These are phyloP conservation scores for Trichoderma gracile DNA, from an alignment of 2,329 filamentous ascomycete species.

Conservation along the genomic window DNA sequence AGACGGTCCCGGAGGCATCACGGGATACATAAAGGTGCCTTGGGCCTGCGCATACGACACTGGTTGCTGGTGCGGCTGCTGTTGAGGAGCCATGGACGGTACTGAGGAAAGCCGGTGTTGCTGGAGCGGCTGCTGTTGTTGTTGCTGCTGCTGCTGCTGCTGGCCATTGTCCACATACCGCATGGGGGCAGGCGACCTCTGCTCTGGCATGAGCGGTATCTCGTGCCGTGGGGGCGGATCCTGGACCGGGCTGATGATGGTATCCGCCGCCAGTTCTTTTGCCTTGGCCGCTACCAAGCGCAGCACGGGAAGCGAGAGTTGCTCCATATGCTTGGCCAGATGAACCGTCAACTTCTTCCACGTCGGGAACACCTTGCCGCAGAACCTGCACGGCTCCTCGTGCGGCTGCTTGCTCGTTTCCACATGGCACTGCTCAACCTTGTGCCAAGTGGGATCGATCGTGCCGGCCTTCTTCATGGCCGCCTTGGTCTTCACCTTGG, in stretches of 20 bases:
- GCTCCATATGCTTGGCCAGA: conserved; percentile 91
- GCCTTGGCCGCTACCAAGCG: conserved; percentile 52
- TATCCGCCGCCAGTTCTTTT: conserved; percentile 58
- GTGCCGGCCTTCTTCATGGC: conserved; percentile 61
- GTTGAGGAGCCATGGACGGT: background rate
- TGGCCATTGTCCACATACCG: conserved; percentile 28
- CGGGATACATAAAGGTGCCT: conserved; percentile 32
- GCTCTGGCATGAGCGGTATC: conserved; percentile 33
- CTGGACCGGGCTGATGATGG: conserved; percentile 67
- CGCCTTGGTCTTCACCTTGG: conserved; percentile 74
- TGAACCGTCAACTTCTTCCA: conserved; percentile 97
- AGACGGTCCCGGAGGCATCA: conserved; percentile 34
- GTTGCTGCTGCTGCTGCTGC: conserved; percentile 26
- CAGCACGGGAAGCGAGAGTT: conserved; percentile 80
- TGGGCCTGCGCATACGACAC: conserved; percentile 23
- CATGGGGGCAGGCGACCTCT: conserved; percentile 27
- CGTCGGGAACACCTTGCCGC: conserved; percentile 73
- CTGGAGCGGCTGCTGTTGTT: background rate
- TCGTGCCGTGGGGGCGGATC: conserved; percentile 49
- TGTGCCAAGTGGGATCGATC: conserved; percentile 69
- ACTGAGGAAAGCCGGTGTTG: background rate
- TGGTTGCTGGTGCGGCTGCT: conserved; percentile 25
- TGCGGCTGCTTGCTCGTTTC: conserved; percentile 66
- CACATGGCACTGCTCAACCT: conserved; percentile 74
- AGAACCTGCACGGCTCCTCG: conserved; percentile 85